Base-by-base conservation (phyloP, 2,329 filamentous ascomycete species). In the Graphiopsis chlorocephala region DNA sequence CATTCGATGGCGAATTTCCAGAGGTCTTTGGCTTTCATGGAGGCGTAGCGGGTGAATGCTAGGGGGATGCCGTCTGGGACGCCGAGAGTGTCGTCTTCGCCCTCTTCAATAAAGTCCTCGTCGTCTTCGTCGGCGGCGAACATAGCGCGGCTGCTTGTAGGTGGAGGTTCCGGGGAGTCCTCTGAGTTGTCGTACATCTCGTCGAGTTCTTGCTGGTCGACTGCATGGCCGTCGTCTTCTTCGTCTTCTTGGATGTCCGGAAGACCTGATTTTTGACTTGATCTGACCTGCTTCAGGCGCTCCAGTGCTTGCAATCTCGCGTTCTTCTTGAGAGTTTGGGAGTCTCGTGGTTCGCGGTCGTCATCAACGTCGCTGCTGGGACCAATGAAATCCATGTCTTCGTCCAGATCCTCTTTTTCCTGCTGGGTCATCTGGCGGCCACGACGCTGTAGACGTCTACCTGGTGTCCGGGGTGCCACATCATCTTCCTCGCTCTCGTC, bases 1-100 rank as follows among this genome's bases (percentile, higher is more conserved):
- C 90, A 94, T 73, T 92, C 90, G 1, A 94, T 82, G 0, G 86
- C 89, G 70, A 88, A 87, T 56, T 85, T 85, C 78, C 94, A 94
- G 58, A 93, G 86, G 45, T 91, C 87, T 68, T 87, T 88, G 0
- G 88, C 79, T 59, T 89, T 89, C 69, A 88, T 88, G 67, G 88
- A 86, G 0, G 86, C 84, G 64, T 89, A 83, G 3, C 83, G 78
- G 0, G 88, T 90, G 74, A 92, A 92, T 70, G 90, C 80, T 0
- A 93, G 80, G 0, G 91, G 91, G 11, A 82, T 78, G 1, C 84
- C 86, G 0, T 85, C 85, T 1, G 86, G 87, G 0, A 90, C 75
- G 8, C 82, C 84, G 6, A 84, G 78, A 0, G 76, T 78, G 50
- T 82, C 81, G 6, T 86, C 87, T 26, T 89, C 86, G 53, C 89